Base-by-base conservation (phyloP, 2,329 filamentous ascomycete species). In the Fusarium hostae region DNA sequence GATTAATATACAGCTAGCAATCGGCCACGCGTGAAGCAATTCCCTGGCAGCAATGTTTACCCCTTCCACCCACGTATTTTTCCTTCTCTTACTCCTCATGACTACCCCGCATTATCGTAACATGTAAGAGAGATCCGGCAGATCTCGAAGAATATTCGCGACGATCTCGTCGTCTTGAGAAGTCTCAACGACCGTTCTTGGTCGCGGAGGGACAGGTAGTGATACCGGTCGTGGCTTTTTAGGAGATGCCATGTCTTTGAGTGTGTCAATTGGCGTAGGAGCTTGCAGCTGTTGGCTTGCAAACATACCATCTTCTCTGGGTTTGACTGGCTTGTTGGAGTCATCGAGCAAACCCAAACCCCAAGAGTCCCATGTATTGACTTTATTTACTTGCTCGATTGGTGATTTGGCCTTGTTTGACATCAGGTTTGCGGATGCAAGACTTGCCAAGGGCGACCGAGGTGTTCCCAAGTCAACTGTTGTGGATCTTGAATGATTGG, bases 71-170 rank as follows among this genome's bases (percentile, higher is more conserved):
- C 34, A 39, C 35, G 6, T 34, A 39, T 22, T 30, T 63, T 62
- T 34, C 47, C 60, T 41, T 54, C 55, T 52, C 56, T 59, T 60
- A 44, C 63, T 69, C 51, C 51, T 73, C 55, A 62, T 58, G 24
- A 54, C 40, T 47, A 20, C 50, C 56, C 70, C 51, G 40, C 62
- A 48, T 76, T 66, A 85, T 71, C 79, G 78, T 68, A 85, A 71
- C 84, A 85, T 85, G 61, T 85, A 85, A 24, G 84, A 83, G 41
- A 85, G 74, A 74, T 85, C 82, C 6, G 84, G 84, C 24, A 85
- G 75, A 55, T 76, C 78, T 51, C 75, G 75, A 37, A 85, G 66
- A 54, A 85, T 81, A 35, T 68, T 73, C 18, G 76, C 74, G 54
- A 82, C 76, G 20, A 79, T 70, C 22, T 78, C 75, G 18, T 81